These are phyloP conservation scores for Bretschneidera sinensis DNA, from an alignment of 345 rosid species.

Conservation along the genomic window DNA sequence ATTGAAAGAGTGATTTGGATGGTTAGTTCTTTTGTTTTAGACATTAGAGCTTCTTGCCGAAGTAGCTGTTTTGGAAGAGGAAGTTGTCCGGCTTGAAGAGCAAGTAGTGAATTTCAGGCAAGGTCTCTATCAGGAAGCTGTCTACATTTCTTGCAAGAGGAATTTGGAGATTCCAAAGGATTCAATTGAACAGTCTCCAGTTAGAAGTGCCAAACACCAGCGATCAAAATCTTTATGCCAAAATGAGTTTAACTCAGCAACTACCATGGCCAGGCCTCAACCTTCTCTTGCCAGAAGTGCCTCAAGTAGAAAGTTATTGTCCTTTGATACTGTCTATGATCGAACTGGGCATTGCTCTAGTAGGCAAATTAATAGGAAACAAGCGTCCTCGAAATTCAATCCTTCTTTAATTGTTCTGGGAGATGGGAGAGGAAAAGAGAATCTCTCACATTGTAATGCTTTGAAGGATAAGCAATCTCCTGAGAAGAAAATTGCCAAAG, in stretches of 20 bases:
- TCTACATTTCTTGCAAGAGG: constrained; percentile 59
- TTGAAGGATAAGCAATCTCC: constrained; percentile 51
- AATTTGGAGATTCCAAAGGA: constrained; percentile 50
- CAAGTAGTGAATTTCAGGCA: constrained; percentile 85
- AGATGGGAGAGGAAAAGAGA: constrained; percentile 63
- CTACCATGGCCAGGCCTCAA: constrained; percentile 40
- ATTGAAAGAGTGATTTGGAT: constrained; percentile 17
- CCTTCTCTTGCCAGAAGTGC: constrained; percentile 55
- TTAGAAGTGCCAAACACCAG: constrained; percentile 54
- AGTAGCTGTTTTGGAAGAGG: constrained; percentile 97
- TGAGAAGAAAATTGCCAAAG: constrained; percentile 43
- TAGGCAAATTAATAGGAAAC: constrained; percentile 40
- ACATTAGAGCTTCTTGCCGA: constrained; percentile 96
- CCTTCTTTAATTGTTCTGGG: constrained; percentile 24
- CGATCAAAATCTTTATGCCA: constrained; percentile 73
- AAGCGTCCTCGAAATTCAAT: constrained; percentile 33
- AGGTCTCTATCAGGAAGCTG: constrained; percentile 84
- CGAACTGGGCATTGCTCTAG: constrained; percentile 24
- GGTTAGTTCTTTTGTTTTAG: constrained; percentile 34
- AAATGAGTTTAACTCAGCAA: constrained; percentile 44
- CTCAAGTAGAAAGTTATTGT: constrained; percentile 60
- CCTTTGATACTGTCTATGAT: constrained; percentile 35
- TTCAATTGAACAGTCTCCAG: constrained; percentile 34
- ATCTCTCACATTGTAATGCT: constrained; percentile 40
- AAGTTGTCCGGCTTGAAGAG: constrained; percentile 90